Evolutionary conservation across 2,329 filamentous ascomycete species (phyloP).

Genomic region (Massarina eburnea): DNA sequence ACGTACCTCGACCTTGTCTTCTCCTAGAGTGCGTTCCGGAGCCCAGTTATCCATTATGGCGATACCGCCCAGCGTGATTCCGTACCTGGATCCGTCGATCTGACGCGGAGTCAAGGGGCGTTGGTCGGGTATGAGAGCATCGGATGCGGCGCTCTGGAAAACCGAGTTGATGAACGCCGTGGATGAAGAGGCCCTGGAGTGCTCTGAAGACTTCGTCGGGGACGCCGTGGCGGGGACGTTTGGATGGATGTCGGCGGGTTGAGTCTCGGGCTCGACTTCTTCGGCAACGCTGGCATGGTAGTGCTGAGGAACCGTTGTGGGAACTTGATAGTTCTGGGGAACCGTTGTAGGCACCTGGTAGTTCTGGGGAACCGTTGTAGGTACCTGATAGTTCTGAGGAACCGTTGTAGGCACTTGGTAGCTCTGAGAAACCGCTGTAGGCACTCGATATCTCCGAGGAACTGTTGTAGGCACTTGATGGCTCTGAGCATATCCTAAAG

Average conservation of each 20-base stretch:
- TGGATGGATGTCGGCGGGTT: no score
- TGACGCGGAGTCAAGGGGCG: neutral
- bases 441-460: no score
- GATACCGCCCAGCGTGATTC: constrained; percentile 3
- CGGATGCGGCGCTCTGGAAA: neutral
- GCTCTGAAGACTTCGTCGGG: neutral
- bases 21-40: neutral
- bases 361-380: no score
- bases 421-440: no score
- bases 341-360: no score
- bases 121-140: neutral
- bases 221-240: neutral
- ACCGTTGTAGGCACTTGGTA: no score
- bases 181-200: neutral
- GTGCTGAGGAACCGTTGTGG: no score
- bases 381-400: no score
- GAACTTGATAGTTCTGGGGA: no score
- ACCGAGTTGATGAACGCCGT: neutral
- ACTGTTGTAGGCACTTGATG: neutral
- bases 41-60: constrained; percentile 17
- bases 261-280: neutral
- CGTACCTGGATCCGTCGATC: neutral
- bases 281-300: no score
- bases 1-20: neutral
- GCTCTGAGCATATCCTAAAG: neutral